phyloP scores from a whole-genome alignment of 2,329 filamentous ascomycete species.

The Uncinocarpus reesii region DNA sequence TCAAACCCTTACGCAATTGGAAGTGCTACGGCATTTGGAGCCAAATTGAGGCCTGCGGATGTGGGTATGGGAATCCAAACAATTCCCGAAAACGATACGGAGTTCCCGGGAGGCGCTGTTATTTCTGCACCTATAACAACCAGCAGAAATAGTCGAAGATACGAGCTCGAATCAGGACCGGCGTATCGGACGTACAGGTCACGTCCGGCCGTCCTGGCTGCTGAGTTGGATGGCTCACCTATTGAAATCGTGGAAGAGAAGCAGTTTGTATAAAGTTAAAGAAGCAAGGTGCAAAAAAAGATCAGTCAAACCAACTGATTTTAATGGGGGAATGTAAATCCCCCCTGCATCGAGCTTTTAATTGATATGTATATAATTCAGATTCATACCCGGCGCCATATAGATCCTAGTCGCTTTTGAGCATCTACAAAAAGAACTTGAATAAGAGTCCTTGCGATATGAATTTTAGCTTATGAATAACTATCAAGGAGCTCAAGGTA shows the following conservation, averaged over 20 bases:
- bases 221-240: background rate
- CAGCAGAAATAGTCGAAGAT: background rate
- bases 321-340: too few species aligned
- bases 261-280: background rate
- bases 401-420: too few species aligned
- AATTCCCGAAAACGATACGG: background rate
- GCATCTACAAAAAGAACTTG: too few species aligned
- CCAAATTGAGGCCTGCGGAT: background rate
- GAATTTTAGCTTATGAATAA: too few species aligned
- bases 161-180: background rate
- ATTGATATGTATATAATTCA: too few species aligned
- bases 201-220: background rate
- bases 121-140: background rate
- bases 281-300: background rate
- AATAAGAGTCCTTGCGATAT: too few species aligned
- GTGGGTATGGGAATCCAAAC: background rate
- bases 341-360: too few species aligned
- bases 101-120: background rate
- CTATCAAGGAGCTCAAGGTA: too few species aligned
- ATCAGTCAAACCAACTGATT: too few species aligned
- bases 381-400: too few species aligned
- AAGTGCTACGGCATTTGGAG: background rate
- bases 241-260: background rate
- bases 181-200: background rate
- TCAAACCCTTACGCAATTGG: background rate